Evolutionary conservation across 805 yeast genomes (phyloP), one percentile per base, ranked within the genome.

Genomic region (Huiozyma naganishii): DNA sequence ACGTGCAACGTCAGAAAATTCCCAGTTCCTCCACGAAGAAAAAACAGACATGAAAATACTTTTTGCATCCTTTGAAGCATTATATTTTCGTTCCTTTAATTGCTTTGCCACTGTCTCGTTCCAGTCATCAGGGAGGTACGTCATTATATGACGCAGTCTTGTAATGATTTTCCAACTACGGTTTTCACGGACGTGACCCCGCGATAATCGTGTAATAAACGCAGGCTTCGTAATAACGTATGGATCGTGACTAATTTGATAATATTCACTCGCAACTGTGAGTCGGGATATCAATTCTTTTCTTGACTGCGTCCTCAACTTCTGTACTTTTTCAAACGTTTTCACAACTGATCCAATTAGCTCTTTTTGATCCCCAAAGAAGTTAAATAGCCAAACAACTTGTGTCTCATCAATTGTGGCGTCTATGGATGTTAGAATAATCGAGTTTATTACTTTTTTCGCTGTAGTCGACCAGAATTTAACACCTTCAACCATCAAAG

Each of bases 1-100:
- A 34, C 73, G 66, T n/a, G 72, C 72, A 23, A 79, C 72, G 52
- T 76, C 76, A 30, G 78, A 70, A 37, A 83, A 80, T 53, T 90
- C 98, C 97, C 97, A 89, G 46, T 79, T 77, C 68, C 97, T 76
- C 97, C 97, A 92, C 10, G 72, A 68, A 0, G 79, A 68, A 53
- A 88, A 87, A 1, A 79, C 69, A 3, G 70, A 64, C 27, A 77
- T 59, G 2, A 85, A 83, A 11, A 71, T 71, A 7, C 67, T 65
- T 46, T 70, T 68, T 0, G 88, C 88, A 47, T 70, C 65, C 0
- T 47, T 49, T 0, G 86, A 80, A 0, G 75, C 68, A 12, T 59
- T 58, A 68, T 77, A 71, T 0, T 61, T 47, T 1, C 58, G 49
- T 1, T 52, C 45, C 1, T 57, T 53, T 40, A 74, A 58, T 4